Conservation (phyloP, 108 stramenopile genomes). For the Bacterosira constricta region DNA sequence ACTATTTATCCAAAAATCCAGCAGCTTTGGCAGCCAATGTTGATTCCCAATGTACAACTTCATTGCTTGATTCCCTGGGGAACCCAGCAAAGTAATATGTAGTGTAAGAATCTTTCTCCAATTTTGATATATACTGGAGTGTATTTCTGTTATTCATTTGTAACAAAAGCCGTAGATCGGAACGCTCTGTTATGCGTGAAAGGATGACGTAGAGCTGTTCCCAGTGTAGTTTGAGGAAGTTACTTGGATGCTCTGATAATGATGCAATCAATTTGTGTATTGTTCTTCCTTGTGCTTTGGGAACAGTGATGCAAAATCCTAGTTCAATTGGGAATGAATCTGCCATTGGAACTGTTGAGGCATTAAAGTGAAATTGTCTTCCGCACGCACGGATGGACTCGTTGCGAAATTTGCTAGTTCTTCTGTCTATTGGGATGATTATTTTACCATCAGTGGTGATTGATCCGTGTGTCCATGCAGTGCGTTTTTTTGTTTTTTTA, state of each 20-base stretch:
- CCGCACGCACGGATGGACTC: constrained; percentile 1
- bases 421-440: constrained; percentile 8
- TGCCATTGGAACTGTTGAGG: constrained; percentile 3
- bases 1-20: no score
- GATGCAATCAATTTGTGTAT: background rate
- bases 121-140: background rate
- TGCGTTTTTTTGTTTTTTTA: background rate
- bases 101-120: constrained; percentile 1
- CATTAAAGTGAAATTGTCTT: background rate
- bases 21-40: background rate
- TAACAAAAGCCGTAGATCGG: no score
- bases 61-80: background rate
- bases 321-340: constrained; percentile 10
- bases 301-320: constrained; percentile 20
- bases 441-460: constrained; percentile 1
- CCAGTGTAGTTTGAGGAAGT: no score
- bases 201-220: no score
- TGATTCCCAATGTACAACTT: background rate
- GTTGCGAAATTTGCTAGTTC: background rate
- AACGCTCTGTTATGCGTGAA: no score
- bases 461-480: background rate
- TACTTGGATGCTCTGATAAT: background rate
- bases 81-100: background rate
- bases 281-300: constrained; percentile 23
- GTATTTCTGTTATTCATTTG: background rate